Base-by-base conservation (phyloP, 306 rosid genomes). In the Hylodesmum podocarpum region DNA sequence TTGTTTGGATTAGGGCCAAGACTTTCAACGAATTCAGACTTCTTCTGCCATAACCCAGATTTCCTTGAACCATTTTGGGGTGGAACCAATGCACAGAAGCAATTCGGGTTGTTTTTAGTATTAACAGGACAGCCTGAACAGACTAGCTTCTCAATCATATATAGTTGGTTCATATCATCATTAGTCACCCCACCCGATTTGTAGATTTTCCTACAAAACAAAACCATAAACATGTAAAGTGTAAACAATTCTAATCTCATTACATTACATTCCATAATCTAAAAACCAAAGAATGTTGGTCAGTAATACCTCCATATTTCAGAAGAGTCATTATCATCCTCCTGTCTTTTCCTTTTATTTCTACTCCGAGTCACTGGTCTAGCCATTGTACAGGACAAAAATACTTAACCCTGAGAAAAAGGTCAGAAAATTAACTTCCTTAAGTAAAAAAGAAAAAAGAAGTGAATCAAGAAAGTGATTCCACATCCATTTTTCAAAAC, bases 121-220 rank as follows among this genome's bases (percentile, higher is more conserved):
- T 92, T 95, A 44, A 90, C 84, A 67, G 97, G 97, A 76, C 98
- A 95, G 37, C 97, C 96, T 55, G 93, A 94, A 84, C 98, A 95
- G 31, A 84, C 75, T 1, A 93, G 97, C 86, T 90, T 92, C 69
- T 78, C 76, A 46, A 89, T 82, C 89, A 86, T 92, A 83, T 90
- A 95, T 73, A 95, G 88, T 70, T 71, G 84, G 57, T 70, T 78
- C 47, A 90, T 75, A 80, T 92, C 97, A 53, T 89, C 96, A 18
- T 88, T 82, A 18, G 91, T 83, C 51, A 90, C 81, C 24, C 40
- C 87, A 54, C 93, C 90, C 0, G 93, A 83, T 31, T 83, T 66
- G 79, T 92, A 84, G 80, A 95, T 92, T 84, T 83, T 95, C 96
- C 98, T 92, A 78, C 77, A 79, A 41, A 81, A 37, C 12, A 70